Conservation (phyloP, 768 basidiomycete species). For the Trametes elegans region DNA sequence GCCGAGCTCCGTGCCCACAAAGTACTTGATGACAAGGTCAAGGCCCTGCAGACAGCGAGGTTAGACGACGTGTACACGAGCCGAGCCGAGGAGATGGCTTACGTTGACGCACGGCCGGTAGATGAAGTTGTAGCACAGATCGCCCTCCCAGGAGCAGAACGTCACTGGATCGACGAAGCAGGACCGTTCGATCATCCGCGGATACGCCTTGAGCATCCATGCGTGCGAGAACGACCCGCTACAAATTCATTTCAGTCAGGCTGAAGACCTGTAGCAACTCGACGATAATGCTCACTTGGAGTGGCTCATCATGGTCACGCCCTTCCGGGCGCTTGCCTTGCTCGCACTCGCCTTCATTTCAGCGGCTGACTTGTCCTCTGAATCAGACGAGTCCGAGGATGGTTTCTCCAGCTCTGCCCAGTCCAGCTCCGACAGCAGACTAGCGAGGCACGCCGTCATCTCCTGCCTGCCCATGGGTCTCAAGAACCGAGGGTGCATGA, state of each 20-base stretch:
- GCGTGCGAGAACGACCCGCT: slow-evolving; percentile 84
- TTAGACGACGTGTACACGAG: background rate
- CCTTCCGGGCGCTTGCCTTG: slow-evolving; percentile 32
- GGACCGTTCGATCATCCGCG: slow-evolving; percentile 66
- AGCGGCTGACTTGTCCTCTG: slow-evolving; percentile 23
- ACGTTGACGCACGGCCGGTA: slow-evolving; percentile 70
- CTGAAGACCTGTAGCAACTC: background rate
- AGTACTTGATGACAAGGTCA: slow-evolving; percentile 82
- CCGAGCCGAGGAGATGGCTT: slow-evolving; percentile 24
- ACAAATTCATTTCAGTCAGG: background rate
- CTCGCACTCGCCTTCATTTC: background rate
- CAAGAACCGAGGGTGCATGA: slow-evolving; percentile 76
- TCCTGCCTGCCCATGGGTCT: slow-evolving; percentile 65
- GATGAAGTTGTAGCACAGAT: slow-evolving; percentile 89
- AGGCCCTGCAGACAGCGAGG: slow-evolving; percentile 49
- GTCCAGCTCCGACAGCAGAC: slow-evolving; percentile 57
- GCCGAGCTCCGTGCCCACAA: slow-evolving; percentile 85
- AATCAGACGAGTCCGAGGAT: slow-evolving; percentile 20
- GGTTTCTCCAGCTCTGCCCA: slow-evolving; percentile 47
- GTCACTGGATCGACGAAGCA: slow-evolving; percentile 91
- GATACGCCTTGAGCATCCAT: slow-evolving; percentile 83
- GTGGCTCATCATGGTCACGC: slow-evolving; percentile 81
- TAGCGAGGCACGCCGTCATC: slow-evolving; percentile 54
- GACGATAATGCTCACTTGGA: slow-evolving; percentile 62
- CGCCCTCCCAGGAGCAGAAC: slow-evolving; percentile 94